Base-by-base conservation (phyloP, 306 rosid species). In the Ammopiptanthus mongolicus region DNA sequence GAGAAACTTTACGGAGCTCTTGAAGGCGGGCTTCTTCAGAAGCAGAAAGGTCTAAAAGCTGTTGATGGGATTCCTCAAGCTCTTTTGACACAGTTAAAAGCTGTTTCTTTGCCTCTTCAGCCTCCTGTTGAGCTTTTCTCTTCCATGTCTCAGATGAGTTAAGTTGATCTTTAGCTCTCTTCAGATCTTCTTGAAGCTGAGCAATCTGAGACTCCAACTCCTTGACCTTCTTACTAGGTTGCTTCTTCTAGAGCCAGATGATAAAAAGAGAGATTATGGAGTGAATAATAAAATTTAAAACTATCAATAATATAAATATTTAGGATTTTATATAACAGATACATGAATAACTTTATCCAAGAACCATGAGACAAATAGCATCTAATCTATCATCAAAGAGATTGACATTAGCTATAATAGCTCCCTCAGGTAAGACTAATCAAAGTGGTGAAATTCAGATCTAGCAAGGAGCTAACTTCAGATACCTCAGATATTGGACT, bases 21-120 rank as follows among this genome's bases (percentile, higher is more conserved):
- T 81, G 87, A 65, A 93, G 81, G 55, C 97, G 88, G 39, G 69
- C 88, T 31, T 91, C 95, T 84, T 93, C 98, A 21, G 90, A 90
- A 71, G 85, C 84, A 61, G 98, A 88, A 36, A 89, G 77, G 33
- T 93, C 97, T 19, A 67, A 9, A 69, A 90, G 85, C 77, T 91
- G 93, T 75, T 86, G 92, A 31, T 85, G 89, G 41, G 98, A 89
- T 67, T 90, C 93, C 78, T 90, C 91, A 41, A 90, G 89, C 73
- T 85, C 83, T 51, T 82, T 84, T 37, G 93, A 81, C 88, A 87
- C 70, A 69, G 72, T 83, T 56, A 69, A 41, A 55, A 87, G 84
- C 82, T 84, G 81, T 63, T 79, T 83, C 70, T 84, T 89, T 63
- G 91, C 97, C 69, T 89, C 96, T 77, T 93, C 97, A 39, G 90